Evolutionary conservation across 305 asterid species (phyloP).

Genomic region (Fraxinus ornus): DNA sequence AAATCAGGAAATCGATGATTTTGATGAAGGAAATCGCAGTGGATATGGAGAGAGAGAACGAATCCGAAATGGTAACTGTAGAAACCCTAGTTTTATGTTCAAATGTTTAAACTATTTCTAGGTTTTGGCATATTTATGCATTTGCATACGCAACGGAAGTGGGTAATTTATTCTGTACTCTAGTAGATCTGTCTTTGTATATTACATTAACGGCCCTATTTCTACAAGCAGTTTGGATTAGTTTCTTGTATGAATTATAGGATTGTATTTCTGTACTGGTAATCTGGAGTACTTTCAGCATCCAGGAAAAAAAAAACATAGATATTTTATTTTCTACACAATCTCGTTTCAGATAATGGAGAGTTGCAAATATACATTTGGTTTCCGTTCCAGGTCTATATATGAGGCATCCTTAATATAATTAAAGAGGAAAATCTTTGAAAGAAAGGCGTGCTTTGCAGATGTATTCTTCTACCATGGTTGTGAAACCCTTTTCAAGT

Average conservation of each 20-base stretch:
- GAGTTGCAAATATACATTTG: background rate
- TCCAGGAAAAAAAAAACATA: background rate
- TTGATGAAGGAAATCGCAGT: constrained; percentile 74
- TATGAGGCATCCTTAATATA: background rate
- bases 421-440: background rate
- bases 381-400: background rate
- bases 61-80: constrained; percentile 52
- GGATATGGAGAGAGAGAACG: constrained; percentile 62
- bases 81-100: constrained; percentile 35
- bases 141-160: too few relatives aligned
- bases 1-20: constrained; percentile 56
- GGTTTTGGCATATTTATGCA: background rate
- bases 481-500: background rate
- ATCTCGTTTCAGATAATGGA: constrained; percentile 2
- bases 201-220: background rate
- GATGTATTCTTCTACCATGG: background rate
- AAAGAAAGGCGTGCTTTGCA: background rate
- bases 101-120: background rate
- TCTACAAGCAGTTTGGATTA: background rate
- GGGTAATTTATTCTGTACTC: background rate
- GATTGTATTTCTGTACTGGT: background rate
- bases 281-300: background rate
- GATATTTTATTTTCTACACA: background rate
- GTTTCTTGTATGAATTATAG: background rate
- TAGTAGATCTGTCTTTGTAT: background rate